A percentile compares a stretch with the other conserved stretches of the same genome.
Evolutionary conservation across 2,329 filamentous ascomycete genomes (phyloP).

Genomic region (Sphaerulina vaccinii): DNA sequence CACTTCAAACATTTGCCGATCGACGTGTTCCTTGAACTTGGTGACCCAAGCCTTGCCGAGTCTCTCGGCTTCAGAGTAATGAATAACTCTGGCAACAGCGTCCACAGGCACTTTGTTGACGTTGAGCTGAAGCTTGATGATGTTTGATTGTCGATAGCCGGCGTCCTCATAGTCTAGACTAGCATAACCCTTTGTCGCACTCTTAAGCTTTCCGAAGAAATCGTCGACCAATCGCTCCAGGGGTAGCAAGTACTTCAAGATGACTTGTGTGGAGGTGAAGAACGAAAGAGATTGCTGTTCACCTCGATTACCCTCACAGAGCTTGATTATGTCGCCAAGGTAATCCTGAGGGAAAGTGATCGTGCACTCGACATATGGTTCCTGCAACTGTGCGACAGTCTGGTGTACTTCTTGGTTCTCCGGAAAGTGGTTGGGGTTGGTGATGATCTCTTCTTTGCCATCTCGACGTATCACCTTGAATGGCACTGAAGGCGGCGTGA

Average conservation of each 20-base stretch:
- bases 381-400: constrained; percentile 62
- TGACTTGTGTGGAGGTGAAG: constrained; percentile 89
- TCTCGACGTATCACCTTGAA: constrained; percentile 79
- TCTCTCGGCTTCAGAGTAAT: constrained; percentile 74
- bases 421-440: constrained; percentile 86
- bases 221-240: constrained; percentile 91
- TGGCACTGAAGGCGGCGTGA: constrained; percentile 92
- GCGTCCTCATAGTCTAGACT: constrained; percentile 96
- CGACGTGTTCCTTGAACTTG: constrained; percentile 96
- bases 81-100: constrained; percentile 87
- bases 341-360: constrained; percentile 93
- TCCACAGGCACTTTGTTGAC: constrained; percentile 94
- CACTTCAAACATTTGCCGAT: constrained; percentile 95
- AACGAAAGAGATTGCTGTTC: constrained; percentile 85
- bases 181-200: constrained; percentile 89
- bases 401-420: constrained; percentile 61
- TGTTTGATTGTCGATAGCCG: constrained; percentile 74
- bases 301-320: constrained; percentile 87
- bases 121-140: constrained; percentile 86
- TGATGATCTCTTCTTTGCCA: constrained; percentile 74
- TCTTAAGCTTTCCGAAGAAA: constrained; percentile 95
- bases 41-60: constrained; percentile 85
- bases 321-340: constrained; percentile 87
- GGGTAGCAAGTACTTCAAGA: constrained; percentile 87
- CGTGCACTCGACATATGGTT: constrained; percentile 77